Percentiles rank a stretch among this genome's conserved stretches.
phyloP scores from a whole-genome alignment of 768 basidiomycete species.

The Lentinula edodes region DNA sequence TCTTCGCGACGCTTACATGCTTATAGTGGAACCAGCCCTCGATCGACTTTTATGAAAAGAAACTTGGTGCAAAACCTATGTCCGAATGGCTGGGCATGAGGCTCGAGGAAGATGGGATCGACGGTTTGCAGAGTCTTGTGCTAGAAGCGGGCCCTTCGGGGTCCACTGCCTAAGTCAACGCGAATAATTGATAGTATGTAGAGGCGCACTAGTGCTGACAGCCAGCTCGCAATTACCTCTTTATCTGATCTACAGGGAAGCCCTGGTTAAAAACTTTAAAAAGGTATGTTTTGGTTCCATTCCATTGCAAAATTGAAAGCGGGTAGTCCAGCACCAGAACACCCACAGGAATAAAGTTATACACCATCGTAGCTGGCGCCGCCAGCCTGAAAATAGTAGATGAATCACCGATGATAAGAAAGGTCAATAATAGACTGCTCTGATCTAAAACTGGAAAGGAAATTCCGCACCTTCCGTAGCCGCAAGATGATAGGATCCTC shows the following conservation, averaged over 20 bases:
- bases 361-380: slow-evolving; percentile 88
- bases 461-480: slow-evolving; percentile 68
- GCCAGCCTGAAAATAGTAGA: slow-evolving; percentile 51
- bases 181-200: not conserved
- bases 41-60: slow-evolving; percentile 88
- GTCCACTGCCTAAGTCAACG: not conserved
- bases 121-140: slow-evolving; percentile 46
- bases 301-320: not conserved
- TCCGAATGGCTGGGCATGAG: slow-evolving; percentile 89
- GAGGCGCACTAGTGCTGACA: not conserved
- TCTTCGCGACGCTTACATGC: not conserved
- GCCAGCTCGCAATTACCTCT: not conserved
- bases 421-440: not conserved
- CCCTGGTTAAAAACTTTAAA: not conserved
- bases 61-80: slow-evolving; percentile 71
- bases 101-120: slow-evolving; percentile 64
- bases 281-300: not conserved
- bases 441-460: slow-evolving; percentile 7
- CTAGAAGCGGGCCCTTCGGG: slow-evolving; percentile 7
- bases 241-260: not conserved
- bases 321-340: not conserved
- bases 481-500: slow-evolving; percentile 81
- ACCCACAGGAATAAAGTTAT: slow-evolving; percentile 25
- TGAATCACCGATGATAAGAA: not conserved
- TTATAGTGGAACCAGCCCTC: slow-evolving; percentile 88